Base-by-base conservation (phyloP, 495 filamentous ascomycete genomes). In the Parathielavia appendiculata region DNA sequence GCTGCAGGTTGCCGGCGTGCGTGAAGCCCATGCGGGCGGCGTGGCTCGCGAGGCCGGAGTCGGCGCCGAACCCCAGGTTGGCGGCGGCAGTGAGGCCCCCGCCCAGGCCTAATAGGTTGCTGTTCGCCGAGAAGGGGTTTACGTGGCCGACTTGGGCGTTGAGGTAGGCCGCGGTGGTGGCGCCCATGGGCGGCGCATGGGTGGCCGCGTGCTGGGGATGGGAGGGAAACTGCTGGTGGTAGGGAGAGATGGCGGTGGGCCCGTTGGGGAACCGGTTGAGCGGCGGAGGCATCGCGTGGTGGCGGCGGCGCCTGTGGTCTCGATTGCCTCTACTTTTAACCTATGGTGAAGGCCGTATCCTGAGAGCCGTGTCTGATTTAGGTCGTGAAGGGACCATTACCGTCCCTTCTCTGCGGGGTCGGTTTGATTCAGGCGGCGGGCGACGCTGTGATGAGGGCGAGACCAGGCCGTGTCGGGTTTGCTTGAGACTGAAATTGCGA, bases 1-100 rank as follows among this genome's bases (percentile, higher is more conserved):
- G 83, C 66, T 92, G 89, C 62, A 90, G 77, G 64, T 84, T 79
- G 55, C 86, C 88, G 16, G 84, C 89, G 62, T 90, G 84, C 54
- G 86, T 85, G 66, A 95, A 95, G 2, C 89, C 84, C 80, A 91
- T 87, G 67, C 92, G 83, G 39, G 90, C 91, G 34, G 89, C 91
- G 69, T 92, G 89, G 70, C 90, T 92, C n/a, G 83, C 92, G 40
- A 97, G 81, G 1, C 91, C 90, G 3, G 89, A 88, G 23, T 89
- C 89, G 46, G 84, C 86, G 53, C 79, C 83, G 60, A 85, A 81
- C 20, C 72, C 79, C 52, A 86, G 77, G 48, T 79, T 75, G 46
- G 68, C 57, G 22, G 67, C 75, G 56, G 67, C 75, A 43, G 68
- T 69, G 49, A 78, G 71, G 22, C 69, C 70, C 40, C 75, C 77